Base-by-base conservation (phyloP, 306 rosid species). In the Sicyos baderoa region DNA sequence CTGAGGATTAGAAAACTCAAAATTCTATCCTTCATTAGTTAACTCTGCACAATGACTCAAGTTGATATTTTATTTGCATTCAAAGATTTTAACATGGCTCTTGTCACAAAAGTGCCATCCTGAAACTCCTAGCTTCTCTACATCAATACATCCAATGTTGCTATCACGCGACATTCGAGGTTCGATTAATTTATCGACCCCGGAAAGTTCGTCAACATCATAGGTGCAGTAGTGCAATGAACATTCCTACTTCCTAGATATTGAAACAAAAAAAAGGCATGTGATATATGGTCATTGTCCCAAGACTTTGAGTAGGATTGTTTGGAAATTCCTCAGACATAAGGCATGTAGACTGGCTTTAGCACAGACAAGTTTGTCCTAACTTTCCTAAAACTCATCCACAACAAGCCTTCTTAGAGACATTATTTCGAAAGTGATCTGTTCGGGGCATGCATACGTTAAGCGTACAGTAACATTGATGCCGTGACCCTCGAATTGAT, bases 261-360 rank as follows among this genome's bases (percentile, higher is more conserved):
- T 10, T 40, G 18, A 11, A 45, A 42, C 53, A 19, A 64, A 19
- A 54, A 64, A 18, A 42, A 64, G 53, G 15, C 18, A 64, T 44
- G 53, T 40, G 69, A 42, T 29, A 64, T 61, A 64, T 42, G 53
- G 53, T 64, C 70, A 64, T 40, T 64, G 70, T 64, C 53, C 29
- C 44, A 18, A 19, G 12, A 64, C 32, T 44, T 44, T 44, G 49
- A 35, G 68, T 37, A 32, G 69, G 69, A 63, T 17, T 40, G 9
- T 37, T 32, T 12, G 25, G 32, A 42, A 42, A 63, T 18, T 19
- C 32, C 52, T 42, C 69, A 63, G 69, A 63, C 69, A 63, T 18
- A 63, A 37, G 17, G 27, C n/a, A 18, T 63, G 54, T 8, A 45
- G 13, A 18, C 53, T 65, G 55, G 71, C 40, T 65, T 65, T 65